Evolutionary conservation across 2,329 filamentous ascomycete species (phyloP).

Genomic region (Scortechinia acanthostroma): DNA sequence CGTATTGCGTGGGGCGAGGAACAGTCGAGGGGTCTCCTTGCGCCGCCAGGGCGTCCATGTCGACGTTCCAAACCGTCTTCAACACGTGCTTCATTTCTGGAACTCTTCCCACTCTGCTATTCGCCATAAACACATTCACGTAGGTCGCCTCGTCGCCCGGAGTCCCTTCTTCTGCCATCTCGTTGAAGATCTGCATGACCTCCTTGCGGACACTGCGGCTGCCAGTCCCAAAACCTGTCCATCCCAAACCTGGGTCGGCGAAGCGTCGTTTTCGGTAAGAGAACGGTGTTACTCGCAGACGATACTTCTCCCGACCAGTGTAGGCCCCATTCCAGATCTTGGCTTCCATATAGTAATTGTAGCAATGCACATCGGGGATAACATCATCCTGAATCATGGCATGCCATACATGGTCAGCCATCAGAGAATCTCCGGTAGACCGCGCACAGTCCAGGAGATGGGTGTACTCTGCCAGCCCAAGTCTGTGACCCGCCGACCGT

Average conservation of each 20-base stretch:
- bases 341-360: constrained; percentile 38
- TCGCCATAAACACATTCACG: background rate
- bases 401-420: constrained; percentile 31
- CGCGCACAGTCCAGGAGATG: constrained; percentile 35
- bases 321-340: constrained; percentile 31
- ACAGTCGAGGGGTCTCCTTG: constrained; percentile 22
- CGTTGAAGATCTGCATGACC: background rate
- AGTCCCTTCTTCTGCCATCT: background rate
- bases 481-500: constrained; percentile 16
- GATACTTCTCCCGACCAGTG: constrained; percentile 22
- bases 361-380: constrained; percentile 32
- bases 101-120: constrained; percentile 30
- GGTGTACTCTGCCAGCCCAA: constrained; percentile 34
- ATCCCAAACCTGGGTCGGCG: background rate
- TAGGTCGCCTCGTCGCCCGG: background rate
- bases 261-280: background rate
- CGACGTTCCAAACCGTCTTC: constrained; percentile 37
- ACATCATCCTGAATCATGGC: constrained; percentile 25
- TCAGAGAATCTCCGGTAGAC: constrained; percentile 27
- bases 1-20: constrained; percentile 8
- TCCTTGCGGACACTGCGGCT: background rate
- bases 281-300: background rate
- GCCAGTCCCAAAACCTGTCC: background rate
- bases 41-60: constrained; percentile 28
- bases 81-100: constrained; percentile 31